A percentile compares a stretch with the other conserved stretches of the same genome.
Evolutionary conservation across 2,329 filamentous ascomycete genomes (phyloP).

Genomic region (Cytospora leucostoma): DNA sequence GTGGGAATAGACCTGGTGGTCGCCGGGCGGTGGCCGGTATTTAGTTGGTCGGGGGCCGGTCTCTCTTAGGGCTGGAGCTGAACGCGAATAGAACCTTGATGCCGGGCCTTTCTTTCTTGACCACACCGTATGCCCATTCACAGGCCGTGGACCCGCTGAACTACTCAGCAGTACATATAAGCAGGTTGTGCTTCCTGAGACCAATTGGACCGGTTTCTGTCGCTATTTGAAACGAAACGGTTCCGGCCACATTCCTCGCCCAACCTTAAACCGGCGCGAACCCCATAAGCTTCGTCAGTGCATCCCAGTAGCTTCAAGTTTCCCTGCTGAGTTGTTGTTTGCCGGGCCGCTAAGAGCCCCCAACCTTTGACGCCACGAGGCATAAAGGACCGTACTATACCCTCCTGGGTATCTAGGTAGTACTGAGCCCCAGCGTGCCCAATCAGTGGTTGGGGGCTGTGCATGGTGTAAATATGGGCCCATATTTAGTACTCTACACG

Average conservation of each 20-base stretch:
- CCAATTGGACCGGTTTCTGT: neutral
- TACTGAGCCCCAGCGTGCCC: conserved; percentile 4
- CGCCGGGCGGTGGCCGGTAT: neutral
- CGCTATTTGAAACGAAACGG: neutral
- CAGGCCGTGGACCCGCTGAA: neutral
- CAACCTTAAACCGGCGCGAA: neutral
- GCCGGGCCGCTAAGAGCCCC: neutral
- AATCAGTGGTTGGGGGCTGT: conserved; percentile 5
- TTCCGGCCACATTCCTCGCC: neutral
- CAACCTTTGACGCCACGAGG: neutral
- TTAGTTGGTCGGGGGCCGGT: neutral
- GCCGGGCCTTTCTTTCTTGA: neutral
- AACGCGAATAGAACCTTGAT: neutral
- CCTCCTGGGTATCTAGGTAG: too few species aligned
- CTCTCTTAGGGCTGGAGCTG: neutral
- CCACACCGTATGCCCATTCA: neutral
- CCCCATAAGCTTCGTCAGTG: neutral
- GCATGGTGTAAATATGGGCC: conserved; percentile 8
- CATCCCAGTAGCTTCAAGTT: neutral
- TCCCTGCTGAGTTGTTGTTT: neutral
- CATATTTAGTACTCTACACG: neutral
- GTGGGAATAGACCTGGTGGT: neutral
- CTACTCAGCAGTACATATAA: neutral
- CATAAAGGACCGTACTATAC: neutral
- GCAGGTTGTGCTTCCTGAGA: neutral